Evolutionary conservation across 1,284 basidiomycete species (phyloP).

Genomic region (Leccinum griseonigrum): DNA sequence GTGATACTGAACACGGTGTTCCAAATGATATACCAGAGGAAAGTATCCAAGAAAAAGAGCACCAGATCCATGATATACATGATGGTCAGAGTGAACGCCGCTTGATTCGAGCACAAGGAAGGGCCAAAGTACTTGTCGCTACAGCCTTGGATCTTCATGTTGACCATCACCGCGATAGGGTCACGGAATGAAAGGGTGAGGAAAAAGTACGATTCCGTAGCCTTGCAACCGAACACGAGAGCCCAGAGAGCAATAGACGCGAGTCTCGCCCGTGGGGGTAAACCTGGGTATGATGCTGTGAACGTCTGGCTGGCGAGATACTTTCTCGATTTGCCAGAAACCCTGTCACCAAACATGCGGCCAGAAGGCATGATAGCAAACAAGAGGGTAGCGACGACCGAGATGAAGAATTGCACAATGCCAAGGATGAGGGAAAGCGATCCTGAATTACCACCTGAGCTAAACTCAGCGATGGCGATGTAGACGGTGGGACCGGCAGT

Average conservation of each 20-base stretch:
- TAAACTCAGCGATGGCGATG: constrained; percentile 70
- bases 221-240: constrained; percentile 92
- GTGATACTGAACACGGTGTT: constrained; percentile 92
- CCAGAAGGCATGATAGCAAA: constrained; percentile 90
- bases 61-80: constrained; percentile 97
- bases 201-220: constrained; percentile 95
- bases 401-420: constrained; percentile 91
- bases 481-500: constrained; percentile 91
- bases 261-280: constrained; percentile 59
- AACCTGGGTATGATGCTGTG: constrained; percentile 85
- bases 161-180: constrained; percentile 87
- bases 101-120: constrained; percentile 83
- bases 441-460: constrained; percentile 52
- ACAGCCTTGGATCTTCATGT: constrained; percentile 90
- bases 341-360: constrained; percentile 93
- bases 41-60: constrained; percentile 96
- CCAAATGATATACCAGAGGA: constrained; percentile 98
- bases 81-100: constrained; percentile 88
- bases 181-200: constrained; percentile 90
- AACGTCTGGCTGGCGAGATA: constrained; percentile 96
- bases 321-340: constrained; percentile 89
- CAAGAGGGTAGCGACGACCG: constrained; percentile 75
- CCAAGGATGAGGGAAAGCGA: constrained; percentile 81
- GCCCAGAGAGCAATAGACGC: constrained; percentile 82
- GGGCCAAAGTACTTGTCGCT: constrained; percentile 80